phyloP scores from a whole-genome alignment of 371 early-diverging fungal genomes.

The Mucor irregularis region DNA sequence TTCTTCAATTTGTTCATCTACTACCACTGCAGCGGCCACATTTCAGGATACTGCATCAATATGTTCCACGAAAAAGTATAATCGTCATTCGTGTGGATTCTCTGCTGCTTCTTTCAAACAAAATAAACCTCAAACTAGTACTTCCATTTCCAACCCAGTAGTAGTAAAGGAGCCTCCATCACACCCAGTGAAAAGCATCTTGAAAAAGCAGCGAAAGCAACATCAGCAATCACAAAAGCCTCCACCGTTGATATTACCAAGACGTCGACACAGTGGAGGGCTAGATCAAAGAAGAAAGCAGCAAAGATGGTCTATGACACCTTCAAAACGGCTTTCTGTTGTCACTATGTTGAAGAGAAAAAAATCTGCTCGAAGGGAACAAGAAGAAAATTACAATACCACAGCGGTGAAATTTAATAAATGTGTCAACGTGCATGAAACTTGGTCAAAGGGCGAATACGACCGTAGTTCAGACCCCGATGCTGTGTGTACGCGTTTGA shows the following conservation, averaged over 20 bases:
- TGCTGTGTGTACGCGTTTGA: constrained; percentile 56
- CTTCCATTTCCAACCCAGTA: neutral
- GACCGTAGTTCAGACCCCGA: constrained; percentile 67
- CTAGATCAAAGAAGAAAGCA: neutral
- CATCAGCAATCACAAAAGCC: neutral
- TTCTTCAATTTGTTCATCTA: constrained; percentile 15
- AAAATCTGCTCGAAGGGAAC: neutral
- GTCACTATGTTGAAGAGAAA: neutral
- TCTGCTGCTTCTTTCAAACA: neutral
- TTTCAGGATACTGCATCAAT: neutral
- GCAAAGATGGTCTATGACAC: neutral
- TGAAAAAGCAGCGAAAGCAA: neutral
- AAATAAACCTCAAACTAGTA: neutral
- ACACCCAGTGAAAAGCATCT: neutral
- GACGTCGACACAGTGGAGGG: neutral
- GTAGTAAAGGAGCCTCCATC: neutral
- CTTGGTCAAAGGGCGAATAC: constrained; percentile 67
- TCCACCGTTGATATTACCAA: neutral
- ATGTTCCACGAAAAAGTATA: neutral
- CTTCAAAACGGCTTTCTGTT: neutral
- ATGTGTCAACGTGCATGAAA: constrained; percentile 47
- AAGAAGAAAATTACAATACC: neutral
- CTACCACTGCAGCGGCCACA: neutral
- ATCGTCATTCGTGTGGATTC: neutral
- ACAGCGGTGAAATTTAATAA: constrained; percentile 16